Conservation (phyloP, 2,329 filamentous ascomycete species). For the Metarhizium anisopliae region DNA sequence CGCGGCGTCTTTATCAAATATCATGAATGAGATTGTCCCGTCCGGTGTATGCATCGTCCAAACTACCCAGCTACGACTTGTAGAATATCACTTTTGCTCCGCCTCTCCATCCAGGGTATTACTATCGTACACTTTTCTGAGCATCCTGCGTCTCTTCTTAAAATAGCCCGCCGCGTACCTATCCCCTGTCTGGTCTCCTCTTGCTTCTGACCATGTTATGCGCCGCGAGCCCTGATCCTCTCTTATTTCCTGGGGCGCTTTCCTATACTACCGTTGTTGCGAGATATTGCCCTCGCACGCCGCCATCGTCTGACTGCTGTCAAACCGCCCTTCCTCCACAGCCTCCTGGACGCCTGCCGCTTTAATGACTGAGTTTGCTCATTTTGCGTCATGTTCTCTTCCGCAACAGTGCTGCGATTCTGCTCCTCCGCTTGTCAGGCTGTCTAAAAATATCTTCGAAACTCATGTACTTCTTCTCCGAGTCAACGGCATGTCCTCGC, state of each 20-base stretch:
- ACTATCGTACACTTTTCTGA: background rate
- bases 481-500: slow-evolving; percentile 16
- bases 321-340: background rate
- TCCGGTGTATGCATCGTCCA: background rate
- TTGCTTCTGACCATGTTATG: too few relatives aligned
- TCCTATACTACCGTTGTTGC: too few relatives aligned
- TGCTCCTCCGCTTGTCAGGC: slow-evolving; percentile 11
- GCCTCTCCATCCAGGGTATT: background rate
- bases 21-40: background rate
- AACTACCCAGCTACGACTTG: background rate
- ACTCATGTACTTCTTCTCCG: slow-evolving; percentile 19
- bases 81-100: background rate
- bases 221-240: too few relatives aligned
- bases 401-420: slow-evolving; percentile 2
- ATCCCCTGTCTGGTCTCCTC: too few relatives aligned
- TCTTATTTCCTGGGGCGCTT: too few relatives aligned
- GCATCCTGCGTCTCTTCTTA: too few relatives aligned
- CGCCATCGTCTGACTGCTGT: too few relatives aligned
- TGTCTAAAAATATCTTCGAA: slow-evolving; percentile 20
- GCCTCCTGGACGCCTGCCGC: background rate
- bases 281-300: too few relatives aligned
- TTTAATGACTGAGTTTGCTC: background rate
- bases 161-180: too few relatives aligned
- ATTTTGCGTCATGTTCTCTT: background rate
- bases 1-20: background rate